Evolutionary conservation across 129 eudicot genomes (phyloP).

Genomic region (Lonicera japonica): DNA sequence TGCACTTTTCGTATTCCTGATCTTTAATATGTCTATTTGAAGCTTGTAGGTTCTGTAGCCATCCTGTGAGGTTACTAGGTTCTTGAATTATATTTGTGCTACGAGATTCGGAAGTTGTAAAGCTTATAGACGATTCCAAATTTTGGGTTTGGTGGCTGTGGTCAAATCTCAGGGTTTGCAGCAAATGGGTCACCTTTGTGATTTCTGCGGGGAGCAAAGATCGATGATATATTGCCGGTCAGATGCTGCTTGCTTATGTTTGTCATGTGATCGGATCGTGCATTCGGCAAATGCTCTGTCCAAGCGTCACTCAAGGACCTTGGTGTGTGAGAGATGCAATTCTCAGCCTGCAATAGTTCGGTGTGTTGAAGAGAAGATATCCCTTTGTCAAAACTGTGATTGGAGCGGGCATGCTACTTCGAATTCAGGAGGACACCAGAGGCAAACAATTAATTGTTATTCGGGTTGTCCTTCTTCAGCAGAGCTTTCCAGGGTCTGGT

Average conservation of each 20-base stretch:
- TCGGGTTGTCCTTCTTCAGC: slow-evolving; percentile 80
- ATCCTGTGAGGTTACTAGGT: too few species aligned
- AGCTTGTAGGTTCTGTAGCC: slow-evolving; percentile 1
- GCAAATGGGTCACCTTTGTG: slow-evolving; percentile 45
- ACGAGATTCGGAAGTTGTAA: too few species aligned
- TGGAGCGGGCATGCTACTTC: slow-evolving; percentile 51
- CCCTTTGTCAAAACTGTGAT: slow-evolving; percentile 83
- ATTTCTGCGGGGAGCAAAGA: slow-evolving; percentile 76
- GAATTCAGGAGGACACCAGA: slow-evolving; percentile 12
- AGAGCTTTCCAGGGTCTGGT: slow-evolving; percentile 64
- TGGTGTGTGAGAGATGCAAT: slow-evolving; percentile 74
- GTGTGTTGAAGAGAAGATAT: slow-evolving; percentile 64
- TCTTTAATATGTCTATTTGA: too few species aligned
- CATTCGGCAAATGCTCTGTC: slow-evolving; percentile 93
- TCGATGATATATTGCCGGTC: slow-evolving; percentile 83
- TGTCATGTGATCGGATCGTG: slow-evolving; percentile 76
- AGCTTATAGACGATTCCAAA: neutral
- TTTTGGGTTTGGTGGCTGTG: neutral
- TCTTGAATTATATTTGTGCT: too few species aligned
- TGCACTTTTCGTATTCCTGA: too few species aligned
- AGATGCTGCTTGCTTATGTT: slow-evolving; percentile 83
- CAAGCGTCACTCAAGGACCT: slow-evolving; percentile 79
- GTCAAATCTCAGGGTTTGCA: neutral
- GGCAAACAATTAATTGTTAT: slow-evolving; percentile 46
- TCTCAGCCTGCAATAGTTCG: slow-evolving; percentile 71